Percentiles rank a stretch among this genome's conserved stretches.
phyloP scores from a whole-genome alignment of 495 filamentous ascomycete genomes.

The Terfezia claveryi region DNA sequence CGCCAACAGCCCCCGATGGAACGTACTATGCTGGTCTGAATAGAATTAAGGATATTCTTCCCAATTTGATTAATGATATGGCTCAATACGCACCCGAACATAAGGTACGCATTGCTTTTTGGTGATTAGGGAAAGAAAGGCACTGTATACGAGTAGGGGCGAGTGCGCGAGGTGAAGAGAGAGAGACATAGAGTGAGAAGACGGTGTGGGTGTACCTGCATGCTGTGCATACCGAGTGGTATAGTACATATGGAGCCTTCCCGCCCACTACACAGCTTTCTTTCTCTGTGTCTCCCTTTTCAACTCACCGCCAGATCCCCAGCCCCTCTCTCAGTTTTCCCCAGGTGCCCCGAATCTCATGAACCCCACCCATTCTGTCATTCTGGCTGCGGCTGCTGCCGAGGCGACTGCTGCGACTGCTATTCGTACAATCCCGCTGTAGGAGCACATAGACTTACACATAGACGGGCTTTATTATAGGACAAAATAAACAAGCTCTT shows the following conservation, averaged over 20 bases:
- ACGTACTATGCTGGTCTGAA: conserved; percentile 88
- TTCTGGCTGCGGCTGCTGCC: too few species aligned
- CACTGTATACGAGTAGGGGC: too few species aligned
- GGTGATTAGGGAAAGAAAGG: neutral
- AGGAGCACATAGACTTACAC: neutral
- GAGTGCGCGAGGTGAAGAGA: too few species aligned
- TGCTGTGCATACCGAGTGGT: too few species aligned
- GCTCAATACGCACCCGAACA: conserved; percentile 70
- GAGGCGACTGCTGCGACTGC: neutral
- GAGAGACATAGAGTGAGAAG: neutral
- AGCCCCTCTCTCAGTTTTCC: too few species aligned
- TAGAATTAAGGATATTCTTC: conserved; percentile 86
- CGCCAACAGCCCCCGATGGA: conserved; percentile 56
- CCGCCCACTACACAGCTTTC: too few species aligned
- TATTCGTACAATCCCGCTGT: neutral
- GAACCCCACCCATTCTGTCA: too few species aligned
- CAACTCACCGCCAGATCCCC: neutral
- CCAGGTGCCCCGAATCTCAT: too few species aligned
- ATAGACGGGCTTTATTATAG: conserved; percentile 26
- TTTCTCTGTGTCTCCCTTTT: too few species aligned
- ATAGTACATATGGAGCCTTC: too few species aligned
- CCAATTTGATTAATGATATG: conserved; percentile 87
- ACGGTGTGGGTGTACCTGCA: too few species aligned
- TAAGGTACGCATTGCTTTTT: conserved; percentile 53
- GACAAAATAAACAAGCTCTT: conserved; percentile 91